A percentile compares a stretch with the other conserved stretches of the same genome.
Evolutionary conservation across 371 early-diverging fungal species (phyloP).

Genomic region (Haplosporangium sp.): DNA sequence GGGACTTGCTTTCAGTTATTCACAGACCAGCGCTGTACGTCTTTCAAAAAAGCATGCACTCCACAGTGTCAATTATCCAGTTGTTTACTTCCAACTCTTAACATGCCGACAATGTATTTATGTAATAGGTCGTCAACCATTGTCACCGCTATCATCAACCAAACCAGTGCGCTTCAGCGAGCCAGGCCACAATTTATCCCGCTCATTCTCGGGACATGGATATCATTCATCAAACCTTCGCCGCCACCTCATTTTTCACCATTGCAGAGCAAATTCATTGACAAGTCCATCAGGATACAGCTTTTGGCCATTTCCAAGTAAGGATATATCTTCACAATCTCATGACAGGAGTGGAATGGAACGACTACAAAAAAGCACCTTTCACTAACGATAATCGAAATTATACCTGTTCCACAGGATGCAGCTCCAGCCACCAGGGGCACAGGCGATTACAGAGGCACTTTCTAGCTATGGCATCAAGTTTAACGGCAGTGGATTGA

Average conservation of each 20-base stretch:
- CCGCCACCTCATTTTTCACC: conserved; percentile 37
- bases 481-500: conserved; percentile 30
- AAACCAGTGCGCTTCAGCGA: conserved; percentile 44
- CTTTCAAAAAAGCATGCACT: neutral
- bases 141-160: conserved; percentile 45
- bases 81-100: neutral
- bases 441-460: conserved; percentile 32
- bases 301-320: conserved; percentile 48
- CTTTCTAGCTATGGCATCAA: conserved; percentile 39
- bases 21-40: conserved; percentile 39
- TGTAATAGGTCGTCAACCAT: conserved; percentile 41
- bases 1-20: conserved; percentile 32
- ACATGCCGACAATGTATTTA: conserved; percentile 27
- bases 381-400: neutral
- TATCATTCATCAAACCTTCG: conserved; percentile 19
- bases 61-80: neutral
- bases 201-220: conserved; percentile 35
- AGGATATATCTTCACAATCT: neutral
- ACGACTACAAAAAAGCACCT: neutral
- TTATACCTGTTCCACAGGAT: conserved; percentile 9
- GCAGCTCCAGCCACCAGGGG: conserved; percentile 34
- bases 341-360: neutral
- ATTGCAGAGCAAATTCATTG: conserved; percentile 35
- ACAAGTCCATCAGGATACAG: conserved; percentile 51
- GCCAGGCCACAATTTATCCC: conserved; percentile 52